phyloP scores from a whole-genome alignment of 2,329 filamentous ascomycete species.

The Fusarium nurragi region DNA sequence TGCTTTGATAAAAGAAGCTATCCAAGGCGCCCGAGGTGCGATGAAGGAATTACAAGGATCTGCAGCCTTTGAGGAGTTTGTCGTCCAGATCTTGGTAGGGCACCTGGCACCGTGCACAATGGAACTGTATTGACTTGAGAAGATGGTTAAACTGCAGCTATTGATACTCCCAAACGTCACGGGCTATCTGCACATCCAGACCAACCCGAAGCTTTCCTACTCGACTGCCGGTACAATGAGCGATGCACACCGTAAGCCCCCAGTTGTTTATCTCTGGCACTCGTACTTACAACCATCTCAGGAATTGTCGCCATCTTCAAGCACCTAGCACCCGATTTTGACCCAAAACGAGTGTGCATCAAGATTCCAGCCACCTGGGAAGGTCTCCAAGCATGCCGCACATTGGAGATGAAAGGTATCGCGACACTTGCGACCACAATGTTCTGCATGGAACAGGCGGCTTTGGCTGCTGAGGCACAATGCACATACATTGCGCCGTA shows the following conservation, averaged over 20 bases:
- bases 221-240: slow-evolving; percentile 58
- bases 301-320: slow-evolving; percentile 55
- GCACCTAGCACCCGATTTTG: slow-evolving; percentile 45
- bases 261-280: rapidly evolving
- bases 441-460: slow-evolving; percentile 69
- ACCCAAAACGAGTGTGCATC: slow-evolving; percentile 64
- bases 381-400: slow-evolving; percentile 67
- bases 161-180: slow-evolving; percentile 60
- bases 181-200: slow-evolving; percentile 67
- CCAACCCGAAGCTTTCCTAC: slow-evolving; percentile 66
- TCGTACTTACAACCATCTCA: slow-evolving; percentile 39
- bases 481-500: slow-evolving; percentile 73
- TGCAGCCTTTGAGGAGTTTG: slow-evolving; percentile 56
- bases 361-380: slow-evolving; percentile 73
- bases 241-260: slow-evolving; percentile 59
- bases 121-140: not conserved
- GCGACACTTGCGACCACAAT: slow-evolving; percentile 70
- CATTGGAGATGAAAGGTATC: slow-evolving; percentile 63
- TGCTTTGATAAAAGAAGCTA: slow-evolving; percentile 44
- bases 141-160: slow-evolving; percentile 66
- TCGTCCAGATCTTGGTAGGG: slow-evolving; percentile 64
- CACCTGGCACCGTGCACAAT: rapidly evolving
- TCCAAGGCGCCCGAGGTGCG: slow-evolving; percentile 33
- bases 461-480: slow-evolving; percentile 64
- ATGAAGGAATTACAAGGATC: slow-evolving; percentile 35